Conservation (phyloP, 768 basidiomycete species). For the Termitomyces sp. region DNA sequence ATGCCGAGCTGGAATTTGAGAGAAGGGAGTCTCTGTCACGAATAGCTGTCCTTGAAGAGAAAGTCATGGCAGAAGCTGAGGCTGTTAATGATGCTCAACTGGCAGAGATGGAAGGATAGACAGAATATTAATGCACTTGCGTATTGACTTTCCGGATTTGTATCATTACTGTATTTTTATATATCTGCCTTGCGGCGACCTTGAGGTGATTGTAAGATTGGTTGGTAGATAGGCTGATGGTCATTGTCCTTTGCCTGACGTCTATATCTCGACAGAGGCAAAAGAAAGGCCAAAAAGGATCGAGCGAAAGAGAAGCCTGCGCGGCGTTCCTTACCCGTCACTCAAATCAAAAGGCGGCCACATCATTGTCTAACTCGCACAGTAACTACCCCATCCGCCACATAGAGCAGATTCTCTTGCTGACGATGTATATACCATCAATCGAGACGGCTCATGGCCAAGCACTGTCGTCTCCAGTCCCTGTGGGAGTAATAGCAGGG, state of each 20-base stretch:
- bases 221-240: conserved; percentile 3
- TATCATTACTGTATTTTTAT: conserved; percentile 11
- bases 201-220: conserved; percentile 5
- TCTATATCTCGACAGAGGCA: conserved; percentile 10
- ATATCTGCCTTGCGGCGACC: neutral
- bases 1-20: conserved; percentile 78
- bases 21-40: conserved; percentile 53
- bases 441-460: conserved; percentile 1
- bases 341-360: neutral
- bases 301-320: neutral
- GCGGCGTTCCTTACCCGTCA: conserved; percentile 5
- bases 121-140: conserved; percentile 14
- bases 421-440: conserved; percentile 12
- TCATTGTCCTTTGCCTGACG: neutral
- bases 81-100: conserved; percentile 73
- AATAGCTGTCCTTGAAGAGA: conserved; percentile 71
- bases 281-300: conserved; percentile 3
- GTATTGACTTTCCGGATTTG: conserved; percentile 11
- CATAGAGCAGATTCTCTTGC: conserved; percentile 3
- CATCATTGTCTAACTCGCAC: neutral
- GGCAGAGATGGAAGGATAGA: conserved; percentile 50
- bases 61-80: conserved; percentile 81
- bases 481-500: conserved; percentile 46
- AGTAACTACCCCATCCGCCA: neutral
- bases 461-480: conserved; percentile 22